Conservation (phyloP, 352 stramenopile genomes). For the Phytophthora tentaculata region DNA sequence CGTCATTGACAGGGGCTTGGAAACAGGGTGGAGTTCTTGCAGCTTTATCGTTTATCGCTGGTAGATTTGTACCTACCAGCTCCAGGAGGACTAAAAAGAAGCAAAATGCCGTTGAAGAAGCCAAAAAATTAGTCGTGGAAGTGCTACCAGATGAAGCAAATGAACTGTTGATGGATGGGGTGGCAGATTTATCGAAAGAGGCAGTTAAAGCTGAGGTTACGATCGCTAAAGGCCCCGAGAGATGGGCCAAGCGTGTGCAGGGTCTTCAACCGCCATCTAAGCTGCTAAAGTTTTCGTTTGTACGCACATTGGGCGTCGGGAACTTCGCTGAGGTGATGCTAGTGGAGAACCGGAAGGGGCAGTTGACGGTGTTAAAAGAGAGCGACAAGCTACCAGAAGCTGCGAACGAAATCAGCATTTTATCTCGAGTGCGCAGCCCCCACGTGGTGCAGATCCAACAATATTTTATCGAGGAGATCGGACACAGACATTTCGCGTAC, state of each 20-base stretch:
- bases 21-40: slow-evolving; percentile 51
- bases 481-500: slow-evolving; percentile 78
- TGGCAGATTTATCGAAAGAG: slow-evolving; percentile 26
- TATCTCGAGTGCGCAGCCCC: slow-evolving; percentile 61
- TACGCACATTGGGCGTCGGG: slow-evolving; percentile 66
- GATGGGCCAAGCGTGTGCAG: slow-evolving; percentile 65
- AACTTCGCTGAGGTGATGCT: slow-evolving; percentile 86
- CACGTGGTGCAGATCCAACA: slow-evolving; percentile 76
- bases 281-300: slow-evolving; percentile 68
- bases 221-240: slow-evolving; percentile 40
- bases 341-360: slow-evolving; percentile 47
- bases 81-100: slow-evolving; percentile 20
- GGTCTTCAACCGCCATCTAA: slow-evolving; percentile 57
- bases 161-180: slow-evolving; percentile 34
- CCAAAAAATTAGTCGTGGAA: slow-evolving; percentile 29
- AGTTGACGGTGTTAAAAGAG: slow-evolving; percentile 76
- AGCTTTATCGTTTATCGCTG: slow-evolving; percentile 48
- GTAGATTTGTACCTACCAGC: slow-evolving; percentile 29
- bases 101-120: slow-evolving; percentile 16
- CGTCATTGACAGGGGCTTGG: slow-evolving; percentile 37
- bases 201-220: slow-evolving; percentile 33
- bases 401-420: slow-evolving; percentile 77
- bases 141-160: slow-evolving; percentile 31
- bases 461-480: slow-evolving; percentile 85
- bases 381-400: slow-evolving; percentile 82